phyloP scores from a whole-genome alignment of 192 early-diverging fungal species.

The Coemansia sp. region DNA sequence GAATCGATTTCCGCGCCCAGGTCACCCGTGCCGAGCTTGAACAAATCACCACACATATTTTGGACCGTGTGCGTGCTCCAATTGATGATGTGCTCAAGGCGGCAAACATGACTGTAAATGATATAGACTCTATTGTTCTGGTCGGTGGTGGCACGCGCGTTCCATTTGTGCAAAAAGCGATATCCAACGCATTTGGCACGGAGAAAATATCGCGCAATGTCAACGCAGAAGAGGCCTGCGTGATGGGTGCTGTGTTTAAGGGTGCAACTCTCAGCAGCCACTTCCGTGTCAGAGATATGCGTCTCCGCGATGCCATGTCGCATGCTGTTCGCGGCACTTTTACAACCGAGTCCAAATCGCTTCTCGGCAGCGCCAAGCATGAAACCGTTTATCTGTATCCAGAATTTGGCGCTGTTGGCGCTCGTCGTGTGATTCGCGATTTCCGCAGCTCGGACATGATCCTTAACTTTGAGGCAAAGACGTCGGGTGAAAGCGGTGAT shows the following conservation, averaged over 20 bases:
- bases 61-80: constrained; percentile 66
- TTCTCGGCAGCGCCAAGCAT: constrained; percentile 51
- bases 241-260: constrained; percentile 82
- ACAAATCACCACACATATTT: constrained; percentile 58
- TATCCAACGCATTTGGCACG: constrained; percentile 69
- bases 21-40: constrained; percentile 85
- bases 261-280: constrained; percentile 81
- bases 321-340: constrained; percentile 44
- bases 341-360: constrained; percentile 60
- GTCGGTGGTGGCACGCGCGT: constrained; percentile 92
- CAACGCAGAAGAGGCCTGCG: constrained; percentile 95
- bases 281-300: constrained; percentile 83
- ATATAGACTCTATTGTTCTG: constrained; percentile 86
- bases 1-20: constrained; percentile 74
- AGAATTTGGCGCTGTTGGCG: constrained; percentile 66
- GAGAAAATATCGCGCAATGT: constrained; percentile 91
- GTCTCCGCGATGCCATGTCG: constrained; percentile 77
- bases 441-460: constrained; percentile 55
- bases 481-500: constrained; percentile 55
- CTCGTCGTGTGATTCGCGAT: constrained; percentile 85
- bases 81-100: constrained; percentile 69
- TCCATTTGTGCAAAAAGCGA: constrained; percentile 74
- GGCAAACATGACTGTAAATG: constrained; percentile 62
- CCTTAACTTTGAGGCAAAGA: constrained; percentile 73
- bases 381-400: constrained; percentile 31